phyloP scores from a whole-genome alignment of 2,329 filamentous ascomycete species.

The Trichoderma gracile region DNA sequence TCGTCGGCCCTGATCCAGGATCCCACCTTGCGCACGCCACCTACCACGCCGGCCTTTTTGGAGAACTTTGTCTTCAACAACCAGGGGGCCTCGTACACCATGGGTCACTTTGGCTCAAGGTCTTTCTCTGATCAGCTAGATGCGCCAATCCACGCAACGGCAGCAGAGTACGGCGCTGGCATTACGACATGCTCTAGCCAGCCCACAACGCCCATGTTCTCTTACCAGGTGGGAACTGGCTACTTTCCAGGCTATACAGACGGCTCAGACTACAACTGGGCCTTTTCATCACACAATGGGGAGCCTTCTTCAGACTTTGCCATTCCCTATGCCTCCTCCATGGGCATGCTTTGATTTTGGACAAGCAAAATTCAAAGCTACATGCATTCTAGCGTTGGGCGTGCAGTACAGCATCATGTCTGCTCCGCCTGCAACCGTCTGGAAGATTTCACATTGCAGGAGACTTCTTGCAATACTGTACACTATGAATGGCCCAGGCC shows the following conservation, averaged over 20 bases:
- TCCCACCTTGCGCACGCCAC: conserved; percentile 54
- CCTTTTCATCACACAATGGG: conserved; percentile 44
- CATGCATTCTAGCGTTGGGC: neutral
- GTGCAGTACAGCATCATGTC: neutral
- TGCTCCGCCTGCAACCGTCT: neutral
- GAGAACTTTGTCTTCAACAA: conserved; percentile 42
- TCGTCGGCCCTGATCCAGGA: conserved; percentile 39
- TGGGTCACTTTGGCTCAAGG: conserved; percentile 50
- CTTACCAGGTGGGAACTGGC: conserved; percentile 44
- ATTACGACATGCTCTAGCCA: conserved; percentile 45
- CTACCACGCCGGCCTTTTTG: conserved; percentile 53
- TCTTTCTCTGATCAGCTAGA: conserved; percentile 51
- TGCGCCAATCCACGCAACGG: conserved; percentile 39
- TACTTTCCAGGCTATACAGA: conserved; percentile 43
- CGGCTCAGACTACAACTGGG: conserved; percentile 55
- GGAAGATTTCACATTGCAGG: neutral
- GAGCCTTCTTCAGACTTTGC: conserved; percentile 39
- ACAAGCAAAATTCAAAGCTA: neutral
- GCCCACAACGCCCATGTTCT: conserved; percentile 51
- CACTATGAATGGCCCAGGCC: neutral
- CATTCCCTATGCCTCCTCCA: conserved; percentile 39
- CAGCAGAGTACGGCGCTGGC: conserved; percentile 50
- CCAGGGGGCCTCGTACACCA: conserved; percentile 44
- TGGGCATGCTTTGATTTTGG: conserved; percentile 37
- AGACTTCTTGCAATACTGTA: conserved; percentile 1